These are phyloP conservation scores for Pyrenophora tritici-repentis DNA, from an alignment of 2,329 filamentous ascomycete species.

Conservation along the genomic window DNA sequence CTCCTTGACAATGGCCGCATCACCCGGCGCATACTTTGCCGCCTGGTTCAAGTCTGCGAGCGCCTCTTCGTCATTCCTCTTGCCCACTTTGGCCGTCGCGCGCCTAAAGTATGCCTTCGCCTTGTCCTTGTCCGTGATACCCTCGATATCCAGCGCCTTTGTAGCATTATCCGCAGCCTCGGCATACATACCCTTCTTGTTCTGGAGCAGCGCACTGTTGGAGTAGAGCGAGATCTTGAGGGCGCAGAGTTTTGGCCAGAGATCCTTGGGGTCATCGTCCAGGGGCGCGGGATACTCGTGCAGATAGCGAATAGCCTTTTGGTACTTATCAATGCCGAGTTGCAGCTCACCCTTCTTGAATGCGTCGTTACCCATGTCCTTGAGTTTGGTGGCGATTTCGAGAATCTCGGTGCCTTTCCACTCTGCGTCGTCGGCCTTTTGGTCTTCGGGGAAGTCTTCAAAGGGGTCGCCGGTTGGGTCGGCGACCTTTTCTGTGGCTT, in stretches of 20 bases:
- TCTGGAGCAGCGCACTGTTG: slow-evolving; percentile 83
- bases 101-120: slow-evolving; percentile 89
- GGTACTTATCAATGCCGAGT: slow-evolving; percentile 85
- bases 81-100: slow-evolving; percentile 72
- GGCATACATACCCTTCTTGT: slow-evolving; percentile 75
- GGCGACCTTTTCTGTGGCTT: slow-evolving; percentile 69
- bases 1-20: slow-evolving; percentile 76
- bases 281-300: slow-evolving; percentile 76
- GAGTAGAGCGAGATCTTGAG: slow-evolving; percentile 86
- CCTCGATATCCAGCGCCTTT: slow-evolving; percentile 70
- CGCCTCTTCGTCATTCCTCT: slow-evolving; percentile 85
- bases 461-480: slow-evolving; percentile 88
- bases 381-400: slow-evolving; percentile 81
- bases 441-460: slow-evolving; percentile 95
- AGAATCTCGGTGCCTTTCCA: slow-evolving; percentile 71
- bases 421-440: slow-evolving; percentile 58
- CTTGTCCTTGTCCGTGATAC: slow-evolving; percentile 72
- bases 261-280: slow-evolving; percentile 72
- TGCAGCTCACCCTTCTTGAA: slow-evolving; percentile 79
- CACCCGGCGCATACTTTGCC: slow-evolving; percentile 62
- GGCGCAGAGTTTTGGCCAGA: slow-evolving; percentile 68
- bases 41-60: slow-evolving; percentile 52
- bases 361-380: slow-evolving; percentile 88
- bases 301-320: slow-evolving; percentile 88
- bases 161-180: slow-evolving; percentile 73